Evolutionary conservation across 1,284 basidiomycete species (phyloP).

Genomic region (Tremellales sp.): DNA sequence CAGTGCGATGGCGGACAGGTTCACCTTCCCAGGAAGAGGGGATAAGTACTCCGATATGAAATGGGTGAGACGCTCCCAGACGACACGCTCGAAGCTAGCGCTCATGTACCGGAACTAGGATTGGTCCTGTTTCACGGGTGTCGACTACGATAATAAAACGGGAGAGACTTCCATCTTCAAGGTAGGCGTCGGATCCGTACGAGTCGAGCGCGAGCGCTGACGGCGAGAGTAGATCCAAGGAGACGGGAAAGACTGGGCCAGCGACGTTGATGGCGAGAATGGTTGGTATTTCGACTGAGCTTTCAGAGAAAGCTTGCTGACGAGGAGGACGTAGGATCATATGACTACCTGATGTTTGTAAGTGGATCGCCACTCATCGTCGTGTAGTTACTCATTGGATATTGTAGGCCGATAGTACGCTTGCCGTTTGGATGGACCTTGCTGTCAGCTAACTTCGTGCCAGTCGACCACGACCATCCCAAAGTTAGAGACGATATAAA

Average conservation of each 20-base stretch:
- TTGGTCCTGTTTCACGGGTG: conserved; percentile 58
- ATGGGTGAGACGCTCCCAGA: conserved; percentile 45
- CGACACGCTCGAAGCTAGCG: conserved; percentile 7
- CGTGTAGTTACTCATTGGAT: too few species aligned
- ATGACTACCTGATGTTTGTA: conserved; percentile 50
- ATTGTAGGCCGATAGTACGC: conserved; percentile 10
- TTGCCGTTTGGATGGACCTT: conserved; percentile 8
- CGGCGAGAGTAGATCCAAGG: conserved; percentile 50
- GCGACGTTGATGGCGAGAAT: conserved; percentile 51
- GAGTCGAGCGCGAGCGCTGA: conserved; percentile 4
- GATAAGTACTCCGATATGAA: conserved; percentile 59
- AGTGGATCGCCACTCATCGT: conserved; percentile 12
- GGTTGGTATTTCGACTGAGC: conserved; percentile 47
- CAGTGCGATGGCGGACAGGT: conserved; percentile 50
- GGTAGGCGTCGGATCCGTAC: conserved; percentile 26
- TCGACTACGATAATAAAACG: conserved; percentile 78
- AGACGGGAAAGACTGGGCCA: conserved; percentile 56
- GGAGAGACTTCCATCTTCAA: conserved; percentile 60
- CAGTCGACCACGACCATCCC: conserved; percentile 78
- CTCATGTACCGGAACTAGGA: conserved; percentile 21
- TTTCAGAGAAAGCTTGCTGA: not conserved
- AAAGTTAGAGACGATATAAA: conserved; percentile 55
- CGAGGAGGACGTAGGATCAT: conserved; percentile 22
- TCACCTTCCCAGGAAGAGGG: conserved; percentile 72
- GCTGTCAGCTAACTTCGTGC: conserved; percentile 5